phyloP scores from a whole-genome alignment of 495 filamentous ascomycete genomes.

The Glarea lozoyensis region DNA sequence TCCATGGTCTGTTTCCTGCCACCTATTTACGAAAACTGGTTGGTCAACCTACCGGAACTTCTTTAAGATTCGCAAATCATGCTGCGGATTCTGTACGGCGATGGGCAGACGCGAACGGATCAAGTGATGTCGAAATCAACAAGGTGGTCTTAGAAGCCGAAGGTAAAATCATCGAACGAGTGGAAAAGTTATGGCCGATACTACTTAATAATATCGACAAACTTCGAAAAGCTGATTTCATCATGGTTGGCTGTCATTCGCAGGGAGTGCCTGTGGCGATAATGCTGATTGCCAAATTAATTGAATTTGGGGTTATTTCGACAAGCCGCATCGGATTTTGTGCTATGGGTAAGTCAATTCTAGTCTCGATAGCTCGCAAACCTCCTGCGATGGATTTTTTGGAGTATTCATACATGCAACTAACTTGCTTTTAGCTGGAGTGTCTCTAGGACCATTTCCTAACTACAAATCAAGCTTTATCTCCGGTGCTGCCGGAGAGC shows the following conservation, averaged over 20 bases:
- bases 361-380: too few species aligned
- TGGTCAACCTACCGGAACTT: constrained; percentile 92
- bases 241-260: constrained; percentile 84
- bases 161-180: constrained; percentile 84
- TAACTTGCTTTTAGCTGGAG: constrained; percentile 52
- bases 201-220: constrained; percentile 92
- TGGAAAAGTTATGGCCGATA: constrained; percentile 88
- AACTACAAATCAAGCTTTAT: constrained; percentile 76
- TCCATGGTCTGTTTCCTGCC: constrained; percentile 91
- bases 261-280: constrained; percentile 91
- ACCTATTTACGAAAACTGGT: constrained; percentile 75
- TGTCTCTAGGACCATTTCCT: constrained; percentile 85
- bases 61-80: constrained; percentile 83
- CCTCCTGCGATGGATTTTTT: neutral
- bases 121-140: constrained; percentile 62
- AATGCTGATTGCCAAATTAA: constrained; percentile 88
- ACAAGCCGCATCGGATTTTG: constrained; percentile 68
- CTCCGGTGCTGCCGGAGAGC: constrained; percentile 78
- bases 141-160: constrained; percentile 96
- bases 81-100: constrained; percentile 74
- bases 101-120: constrained; percentile 61
- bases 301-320: constrained; percentile 65
- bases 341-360: constrained; percentile 54
- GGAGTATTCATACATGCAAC: neutral
- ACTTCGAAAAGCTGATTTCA: constrained; percentile 77